Percentiles rank a stretch among this genome's conserved stretches.
phyloP scores from a whole-genome alignment of 1,284 basidiomycete species.

The Malassezia restricta region DNA sequence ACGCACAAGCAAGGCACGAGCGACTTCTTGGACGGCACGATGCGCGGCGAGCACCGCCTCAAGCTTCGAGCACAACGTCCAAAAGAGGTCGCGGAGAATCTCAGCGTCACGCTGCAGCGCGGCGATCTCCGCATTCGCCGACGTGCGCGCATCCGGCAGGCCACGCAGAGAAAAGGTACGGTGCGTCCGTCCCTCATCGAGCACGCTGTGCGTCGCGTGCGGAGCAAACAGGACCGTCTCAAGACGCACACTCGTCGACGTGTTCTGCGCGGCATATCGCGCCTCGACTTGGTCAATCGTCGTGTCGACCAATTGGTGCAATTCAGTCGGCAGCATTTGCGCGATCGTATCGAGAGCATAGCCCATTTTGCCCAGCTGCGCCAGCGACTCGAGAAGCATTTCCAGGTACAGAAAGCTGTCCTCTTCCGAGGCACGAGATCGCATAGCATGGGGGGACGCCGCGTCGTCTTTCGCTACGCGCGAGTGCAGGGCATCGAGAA shows the following conservation, averaged over 20 bases:
- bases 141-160: slow-evolving; percentile 17
- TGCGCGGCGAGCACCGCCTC: slow-evolving; percentile 90
- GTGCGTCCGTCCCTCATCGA: slow-evolving; percentile 16
- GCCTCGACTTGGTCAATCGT: slow-evolving; percentile 80
- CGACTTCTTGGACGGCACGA: slow-evolving; percentile 77
- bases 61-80: slow-evolving; percentile 93
- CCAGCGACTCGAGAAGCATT: slow-evolving; percentile 78
- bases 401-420: slow-evolving; percentile 93
- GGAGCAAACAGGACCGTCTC: slow-evolving; percentile 49
- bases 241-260: slow-evolving; percentile 53
- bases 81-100: slow-evolving; percentile 68
- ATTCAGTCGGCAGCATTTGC: slow-evolving; percentile 72
- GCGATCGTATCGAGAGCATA: slow-evolving; percentile 69
- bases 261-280: slow-evolving; percentile 54
- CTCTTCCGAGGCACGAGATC: slow-evolving; percentile 51
- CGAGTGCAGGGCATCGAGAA: slow-evolving; percentile 1
- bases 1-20: slow-evolving; percentile 24
- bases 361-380: slow-evolving; percentile 77
- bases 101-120: slow-evolving; percentile 36
- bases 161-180: slow-evolving; percentile 25
- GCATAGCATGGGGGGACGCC: background rate
- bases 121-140: slow-evolving; percentile 23
- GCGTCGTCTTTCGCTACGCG: slow-evolving; percentile 1
- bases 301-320: slow-evolving; percentile 70
- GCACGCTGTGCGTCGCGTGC: slow-evolving; percentile 17